Base-by-base conservation (phyloP, 441 rosid species). In the Adansonia rubrostipa region DNA sequence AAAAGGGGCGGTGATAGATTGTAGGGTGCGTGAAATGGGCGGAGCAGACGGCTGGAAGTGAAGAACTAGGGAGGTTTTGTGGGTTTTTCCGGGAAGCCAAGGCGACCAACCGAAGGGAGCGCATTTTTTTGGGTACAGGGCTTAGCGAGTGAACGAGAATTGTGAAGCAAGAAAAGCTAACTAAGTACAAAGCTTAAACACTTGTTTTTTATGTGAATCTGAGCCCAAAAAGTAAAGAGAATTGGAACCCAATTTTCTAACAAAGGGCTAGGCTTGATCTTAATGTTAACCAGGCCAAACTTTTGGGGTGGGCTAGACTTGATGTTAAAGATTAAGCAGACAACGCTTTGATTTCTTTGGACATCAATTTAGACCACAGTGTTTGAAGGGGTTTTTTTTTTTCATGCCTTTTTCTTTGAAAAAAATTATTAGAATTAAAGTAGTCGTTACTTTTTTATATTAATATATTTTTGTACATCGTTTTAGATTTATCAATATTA, bases 1-100 rank as follows among this genome's bases (percentile, higher is more conserved):
- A 74, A 80, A 82, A 20, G n/a, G 11, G 33, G 78, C 77, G 82
- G 81, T 20, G 78, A 80, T 68, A 51, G 71, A 69, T 6, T 33
- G 73, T n/a, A 7, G 67, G 81, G 22, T 58, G 77, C 47, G 45
- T 9, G 79, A 78, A 44, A 53, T 51, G 48, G 69, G 51, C 9
- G 33, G 28, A 65, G n/a, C 6, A 54, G n/a, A 80, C 57, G 24
- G 42, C 60, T 3, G 61, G 60, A 14, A 66, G 60, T 69, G 2
- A 22, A 33, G 71, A 60, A 44, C 60, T 13, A 53, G 40, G 3
- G 60, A 45, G 73, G 5, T 56, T 8, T 13, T 22, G 2, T 8
- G 36, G 69, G 51, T 0, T 66, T 42, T 19, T 65, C 0, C 19
- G 77, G 1, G 45, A 8, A 51, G 76, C 20, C 33, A 53, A 28